Conservation (phyloP, 78 protist genomes). For the Cavenderia fasciculata region DNA sequence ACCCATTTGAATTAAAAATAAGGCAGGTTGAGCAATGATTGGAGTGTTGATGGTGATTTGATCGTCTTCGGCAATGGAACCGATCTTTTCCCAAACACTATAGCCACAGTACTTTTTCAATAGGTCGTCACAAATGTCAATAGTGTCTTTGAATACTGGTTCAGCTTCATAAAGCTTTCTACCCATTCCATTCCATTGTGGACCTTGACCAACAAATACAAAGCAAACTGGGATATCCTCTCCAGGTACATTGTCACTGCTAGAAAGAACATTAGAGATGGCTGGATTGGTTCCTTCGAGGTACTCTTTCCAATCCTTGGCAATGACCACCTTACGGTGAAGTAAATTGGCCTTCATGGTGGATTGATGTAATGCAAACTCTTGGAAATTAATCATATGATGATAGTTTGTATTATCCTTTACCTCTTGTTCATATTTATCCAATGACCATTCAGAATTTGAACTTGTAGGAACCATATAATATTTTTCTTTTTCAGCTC, state of each 20-base stretch:
- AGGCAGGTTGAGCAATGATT: conserved; percentile 52
- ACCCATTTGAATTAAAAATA: conserved; percentile 57
- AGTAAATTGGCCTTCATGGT: neutral
- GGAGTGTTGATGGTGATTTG: conserved; percentile 15
- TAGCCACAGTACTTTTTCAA: conserved; percentile 33
- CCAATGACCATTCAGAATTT: conserved; percentile 22
- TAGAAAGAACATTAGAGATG: no score
- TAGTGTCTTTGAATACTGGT: neutral
- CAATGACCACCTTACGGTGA: conserved; percentile 11
- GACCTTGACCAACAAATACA: conserved; percentile 82
- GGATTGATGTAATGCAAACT: conserved; percentile 23
- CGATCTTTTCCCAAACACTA: neutral
- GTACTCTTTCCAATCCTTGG: conserved; percentile 35
- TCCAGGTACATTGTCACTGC: no score
- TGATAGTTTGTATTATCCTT: conserved; percentile 1
- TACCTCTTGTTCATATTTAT: conserved; percentile 12
- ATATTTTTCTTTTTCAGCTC: neutral
- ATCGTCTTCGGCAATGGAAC: neutral
- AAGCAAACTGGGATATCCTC: no score
- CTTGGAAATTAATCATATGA: neutral
- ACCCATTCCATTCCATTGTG: conserved; percentile 81
- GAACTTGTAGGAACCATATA: conserved; percentile 42
- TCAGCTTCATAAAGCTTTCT: conserved; percentile 11
- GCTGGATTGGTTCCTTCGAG: neutral
- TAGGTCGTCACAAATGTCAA: conserved; percentile 23